phyloP scores from a whole-genome alignment of 129 eudicot species.

The Helianthus annuus region HanXRQr2.0-SUNRISE NC_035447.2:3404605-3405104 shows the following conservation, averaged over 20 bases:
- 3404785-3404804: conserved; percentile 52
- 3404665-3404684: conserved; percentile 56
- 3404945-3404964: conserved; percentile 37
- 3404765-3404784: conserved; percentile 40
- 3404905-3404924: conserved; percentile 8
- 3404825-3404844: no score
- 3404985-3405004: no score
- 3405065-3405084: no score
- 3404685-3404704: conserved; percentile 57
- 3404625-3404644: conserved; percentile 66
- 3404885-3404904: neutral
- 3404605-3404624: conserved; percentile 67
- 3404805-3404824: conserved; percentile 1
- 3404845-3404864: no score
- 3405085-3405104: no score
- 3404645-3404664: conserved; percentile 53
- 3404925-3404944: conserved; percentile 20
- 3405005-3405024: no score
- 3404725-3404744: conserved; percentile 44
- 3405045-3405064: no score
- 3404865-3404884: no score
- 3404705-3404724: conserved; percentile 63
- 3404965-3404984: neutral
- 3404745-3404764: conserved; percentile 47
- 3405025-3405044: no score